Base-by-base conservation (phyloP, 2,329 filamentous ascomycete genomes). In the Metarhizium brunneum region DNA sequence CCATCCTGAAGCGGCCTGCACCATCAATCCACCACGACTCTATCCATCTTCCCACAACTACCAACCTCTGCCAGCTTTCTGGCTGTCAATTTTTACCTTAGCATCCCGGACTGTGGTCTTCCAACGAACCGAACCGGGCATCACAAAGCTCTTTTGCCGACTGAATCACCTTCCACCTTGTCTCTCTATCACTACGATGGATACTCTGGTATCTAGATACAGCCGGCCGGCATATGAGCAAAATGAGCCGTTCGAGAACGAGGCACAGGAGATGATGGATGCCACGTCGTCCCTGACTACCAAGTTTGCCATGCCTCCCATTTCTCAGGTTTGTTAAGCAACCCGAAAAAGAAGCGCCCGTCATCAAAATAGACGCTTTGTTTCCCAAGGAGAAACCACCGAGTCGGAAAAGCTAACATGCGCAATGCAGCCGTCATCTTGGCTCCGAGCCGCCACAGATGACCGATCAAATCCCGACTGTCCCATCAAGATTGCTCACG, bases 401-500 rank as follows among this genome's bases (percentile, higher is more conserved):
- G 18, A 35, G 29, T 40, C 30, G 54, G 3, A 45, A 29, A 54
- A 47, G 20, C 45, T 48, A 30, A 29, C 25, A 13, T 30, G 13
- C 20, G 40, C 25, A 48, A 11, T 8, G 13, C 69, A 96, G 89
- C 88, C 90, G 64, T 88, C 91, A 61, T 85, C 90, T 67, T 99
- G 94, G 88, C 90, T 99, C 68, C 92, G 94, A 70, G 90, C 94
- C 65, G 90, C 90, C 73, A 97, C 94, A 64, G 94, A 99, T 78
- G 94, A 99, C 82, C 86, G 92, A 74, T 86, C 91, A 66, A 99
- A 99, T 80, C 91, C 94, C 58, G 85, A 88, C 75, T 96, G 92
- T 75, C 94, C 94, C 65, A 99, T 99, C 83, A 99, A 99, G 83
- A 92, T 99, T 67, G 94, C 94, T 61, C 94, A 99, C 83, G 94